Evolutionary conservation across 2,329 filamentous ascomycete genomes (phyloP).

Genomic region (Boeremia lycopersici): DNA sequence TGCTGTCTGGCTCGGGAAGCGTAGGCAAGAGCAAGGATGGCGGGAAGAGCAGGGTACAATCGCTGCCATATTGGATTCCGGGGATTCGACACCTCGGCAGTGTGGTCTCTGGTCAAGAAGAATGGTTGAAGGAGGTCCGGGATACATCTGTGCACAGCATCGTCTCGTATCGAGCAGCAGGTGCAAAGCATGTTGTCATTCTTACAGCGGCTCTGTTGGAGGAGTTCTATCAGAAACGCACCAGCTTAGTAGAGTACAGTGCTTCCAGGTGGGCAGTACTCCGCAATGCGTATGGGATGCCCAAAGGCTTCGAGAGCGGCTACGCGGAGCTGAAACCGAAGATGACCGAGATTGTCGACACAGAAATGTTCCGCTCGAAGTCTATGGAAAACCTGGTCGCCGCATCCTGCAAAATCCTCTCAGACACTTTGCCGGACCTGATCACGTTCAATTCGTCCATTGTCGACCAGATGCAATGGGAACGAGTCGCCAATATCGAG

Average conservation of each 20-base stretch:
- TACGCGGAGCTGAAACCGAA: constrained; percentile 40
- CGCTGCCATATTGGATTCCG: constrained; percentile 65
- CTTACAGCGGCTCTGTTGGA: constrained; percentile 55
- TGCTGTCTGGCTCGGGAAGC: constrained; percentile 32
- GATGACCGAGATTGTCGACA: constrained; percentile 38
- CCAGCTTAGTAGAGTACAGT: constrained; percentile 27
- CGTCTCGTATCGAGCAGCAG: constrained; percentile 57
- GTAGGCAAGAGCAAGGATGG: constrained; percentile 28
- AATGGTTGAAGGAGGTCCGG: constrained; percentile 51
- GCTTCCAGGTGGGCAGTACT: constrained; percentile 29
- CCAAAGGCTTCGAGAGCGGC: constrained; percentile 23
- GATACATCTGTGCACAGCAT: constrained; percentile 50
- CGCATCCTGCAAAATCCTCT: constrained; percentile 38
- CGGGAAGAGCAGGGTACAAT: constrained; percentile 51
- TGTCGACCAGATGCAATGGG: constrained; percentile 68
- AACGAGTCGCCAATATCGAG: constrained; percentile 59
- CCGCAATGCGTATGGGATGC: constrained; percentile 39
- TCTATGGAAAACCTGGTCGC: constrained; percentile 50
- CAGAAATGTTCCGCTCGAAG: constrained; percentile 56
- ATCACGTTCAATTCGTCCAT: constrained; percentile 64
- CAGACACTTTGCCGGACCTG: constrained; percentile 58
- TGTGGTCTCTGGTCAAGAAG: constrained; percentile 52
- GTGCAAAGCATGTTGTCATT: constrained; percentile 58
- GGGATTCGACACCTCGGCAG: constrained; percentile 62
- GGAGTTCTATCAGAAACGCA: constrained; percentile 31